Conservation (phyloP, 2,329 filamentous ascomycete species). For the Colletotrichum aenigma region DNA sequence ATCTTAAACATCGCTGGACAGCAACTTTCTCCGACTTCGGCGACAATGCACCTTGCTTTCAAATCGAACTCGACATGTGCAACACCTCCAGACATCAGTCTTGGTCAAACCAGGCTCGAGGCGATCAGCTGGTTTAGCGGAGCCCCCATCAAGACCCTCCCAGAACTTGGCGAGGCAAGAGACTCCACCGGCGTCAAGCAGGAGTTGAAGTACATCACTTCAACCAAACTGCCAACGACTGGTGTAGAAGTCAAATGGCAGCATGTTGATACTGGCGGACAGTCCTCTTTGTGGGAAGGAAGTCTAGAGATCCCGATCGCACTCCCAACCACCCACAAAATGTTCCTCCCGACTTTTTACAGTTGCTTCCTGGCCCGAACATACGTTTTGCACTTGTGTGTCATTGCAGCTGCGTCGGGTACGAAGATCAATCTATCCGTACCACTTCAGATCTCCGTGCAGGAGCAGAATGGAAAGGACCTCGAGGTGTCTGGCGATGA, state of each 20-base stretch:
- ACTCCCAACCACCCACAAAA: constrained; percentile 50
- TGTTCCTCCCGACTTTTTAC: constrained; percentile 62
- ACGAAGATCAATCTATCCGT: constrained; percentile 49
- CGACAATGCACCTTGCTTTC: constrained; percentile 51
- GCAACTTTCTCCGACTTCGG: constrained; percentile 42
- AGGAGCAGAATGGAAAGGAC: constrained; percentile 32
- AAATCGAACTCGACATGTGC: constrained; percentile 44
- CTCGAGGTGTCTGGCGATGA: constrained; percentile 10
- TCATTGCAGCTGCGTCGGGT: constrained; percentile 40
- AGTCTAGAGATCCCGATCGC: constrained; percentile 49
- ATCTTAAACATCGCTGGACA: constrained; percentile 54
- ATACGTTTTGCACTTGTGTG: constrained; percentile 53
- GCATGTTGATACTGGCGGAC: constrained; percentile 36
- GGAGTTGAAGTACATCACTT: constrained; percentile 50
- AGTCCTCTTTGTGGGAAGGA: constrained; percentile 17
- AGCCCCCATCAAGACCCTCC: constrained; percentile 47
- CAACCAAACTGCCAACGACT: constrained; percentile 42
- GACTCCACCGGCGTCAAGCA: constrained; percentile 28
- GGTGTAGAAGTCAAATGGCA: constrained; percentile 44
- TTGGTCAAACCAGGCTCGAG: constrained; percentile 52
- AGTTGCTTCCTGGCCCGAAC: constrained; percentile 60
- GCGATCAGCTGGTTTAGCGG: constrained; percentile 58
- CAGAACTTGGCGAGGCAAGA: constrained; percentile 55
- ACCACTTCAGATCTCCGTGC: constrained; percentile 56
- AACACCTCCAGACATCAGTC: constrained; percentile 51